A percentile compares a stretch with the other conserved stretches of the same genome.
phyloP scores from a whole-genome alignment of 352 stramenopile genomes.

The Globisporangium solare region DNA sequence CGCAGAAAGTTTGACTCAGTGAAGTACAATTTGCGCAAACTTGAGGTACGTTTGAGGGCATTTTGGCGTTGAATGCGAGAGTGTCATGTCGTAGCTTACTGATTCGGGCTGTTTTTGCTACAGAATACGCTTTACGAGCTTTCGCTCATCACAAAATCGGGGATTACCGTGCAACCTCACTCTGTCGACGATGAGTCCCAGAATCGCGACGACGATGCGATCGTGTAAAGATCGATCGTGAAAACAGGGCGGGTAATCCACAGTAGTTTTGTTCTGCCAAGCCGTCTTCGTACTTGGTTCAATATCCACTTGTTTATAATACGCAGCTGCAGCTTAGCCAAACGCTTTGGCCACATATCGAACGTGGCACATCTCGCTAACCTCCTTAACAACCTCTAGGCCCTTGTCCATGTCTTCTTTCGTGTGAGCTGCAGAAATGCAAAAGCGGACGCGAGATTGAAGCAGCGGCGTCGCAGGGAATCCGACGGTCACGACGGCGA shows the following conservation, averaged over 20 bases:
- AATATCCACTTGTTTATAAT: too few relatives aligned
- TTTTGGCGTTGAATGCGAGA: not conserved
- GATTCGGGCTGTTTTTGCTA: not conserved
- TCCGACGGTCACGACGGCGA: constrained; percentile 92
- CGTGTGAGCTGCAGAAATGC: constrained; percentile 90
- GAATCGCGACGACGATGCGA: constrained; percentile 1
- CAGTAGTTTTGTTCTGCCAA: not conserved
- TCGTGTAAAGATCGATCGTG: not conserved
- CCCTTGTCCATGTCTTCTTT: constrained; percentile 82
- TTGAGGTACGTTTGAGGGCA: constrained; percentile 60
- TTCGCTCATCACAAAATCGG: constrained; percentile 71
- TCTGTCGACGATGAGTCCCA: constrained; percentile 15
- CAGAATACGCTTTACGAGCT: constrained; percentile 94
- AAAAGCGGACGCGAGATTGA: constrained; percentile 86
- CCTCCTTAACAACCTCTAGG: constrained; percentile 81
- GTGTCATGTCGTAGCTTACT: not conserved
- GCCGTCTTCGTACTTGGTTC: not conserved
- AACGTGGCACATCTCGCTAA: constrained; percentile 40
- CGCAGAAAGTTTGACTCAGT: constrained; percentile 93
- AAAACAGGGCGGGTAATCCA: not conserved
- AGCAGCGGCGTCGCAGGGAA: constrained; percentile 91
- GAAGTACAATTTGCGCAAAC: constrained; percentile 93
- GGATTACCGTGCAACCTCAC: constrained; percentile 42
- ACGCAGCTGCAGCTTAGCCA: constrained; percentile 5
- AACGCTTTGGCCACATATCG: constrained; percentile 19